Conservation (phyloP, 495 filamentous ascomycete species). For the Penicillium coprophilum region DNA sequence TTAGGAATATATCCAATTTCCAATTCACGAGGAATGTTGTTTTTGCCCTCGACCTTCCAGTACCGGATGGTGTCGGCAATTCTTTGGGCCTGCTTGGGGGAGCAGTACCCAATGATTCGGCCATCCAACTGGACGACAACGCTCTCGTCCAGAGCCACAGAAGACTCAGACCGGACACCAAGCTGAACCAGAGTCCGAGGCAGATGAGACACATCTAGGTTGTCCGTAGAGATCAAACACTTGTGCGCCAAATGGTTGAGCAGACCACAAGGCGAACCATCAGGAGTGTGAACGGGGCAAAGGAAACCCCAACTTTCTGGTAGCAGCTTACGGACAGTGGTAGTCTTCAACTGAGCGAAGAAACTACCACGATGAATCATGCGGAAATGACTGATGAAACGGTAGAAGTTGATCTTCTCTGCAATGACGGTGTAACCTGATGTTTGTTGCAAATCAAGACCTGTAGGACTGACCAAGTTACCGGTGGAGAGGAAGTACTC, state of each 20-base stretch:
- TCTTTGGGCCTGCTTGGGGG: slow-evolving; percentile 71
- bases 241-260: slow-evolving; percentile 96
- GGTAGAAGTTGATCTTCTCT: slow-evolving; percentile 98
- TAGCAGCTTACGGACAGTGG: slow-evolving; percentile 89
- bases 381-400: slow-evolving; percentile 98
- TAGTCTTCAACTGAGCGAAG: slow-evolving; percentile 96
- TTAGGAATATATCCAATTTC: slow-evolving; percentile 91
- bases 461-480: slow-evolving; percentile 85
- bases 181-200: slow-evolving; percentile 71
- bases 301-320: slow-evolving; percentile 98
- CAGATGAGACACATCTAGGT: slow-evolving; percentile 68
- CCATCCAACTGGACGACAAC: slow-evolving; percentile 89
- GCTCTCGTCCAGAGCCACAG: slow-evolving; percentile 72
- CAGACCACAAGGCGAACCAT: slow-evolving; percentile 91
- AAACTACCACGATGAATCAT: slow-evolving; percentile 99
- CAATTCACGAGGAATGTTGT: slow-evolving; percentile 77
- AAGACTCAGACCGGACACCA: slow-evolving; percentile 69
- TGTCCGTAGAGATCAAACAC: slow-evolving; percentile 78
- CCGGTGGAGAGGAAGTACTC: slow-evolving; percentile 98
- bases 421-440: slow-evolving; percentile 96
- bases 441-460: slow-evolving; percentile 88
- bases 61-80: slow-evolving; percentile 82
- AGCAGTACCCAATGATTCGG: slow-evolving; percentile 83
- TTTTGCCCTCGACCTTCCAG: slow-evolving; percentile 93
- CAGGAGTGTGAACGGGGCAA: slow-evolving; percentile 95